Conservation (phyloP, 169 alveolate species). For the Ichthyophthirius multifiliis region DNA sequence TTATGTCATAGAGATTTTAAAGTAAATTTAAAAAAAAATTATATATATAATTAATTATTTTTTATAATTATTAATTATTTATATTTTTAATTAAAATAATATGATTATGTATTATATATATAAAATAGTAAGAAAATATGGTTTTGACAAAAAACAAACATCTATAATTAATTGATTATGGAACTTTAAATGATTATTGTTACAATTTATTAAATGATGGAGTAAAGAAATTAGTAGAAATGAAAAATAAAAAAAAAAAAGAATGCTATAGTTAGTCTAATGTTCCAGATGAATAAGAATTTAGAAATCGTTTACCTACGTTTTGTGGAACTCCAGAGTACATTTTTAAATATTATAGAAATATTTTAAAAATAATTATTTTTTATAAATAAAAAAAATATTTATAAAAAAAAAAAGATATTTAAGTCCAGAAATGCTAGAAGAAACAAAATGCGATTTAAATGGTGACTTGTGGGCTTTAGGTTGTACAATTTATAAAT, state of each 20-base stretch:
- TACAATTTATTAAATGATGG: neutral
- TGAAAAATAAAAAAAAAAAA: neutral
- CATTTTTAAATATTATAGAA: conserved; percentile 35
- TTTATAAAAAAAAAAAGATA: conserved; percentile 18
- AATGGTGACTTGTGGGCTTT: conserved; percentile 75
- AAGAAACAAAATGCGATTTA: conserved; percentile 47
- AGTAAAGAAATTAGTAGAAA: neutral
- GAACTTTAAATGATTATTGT: conserved; percentile 1
- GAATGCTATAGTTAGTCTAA: no score
- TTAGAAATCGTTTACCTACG: conserved; percentile 13
- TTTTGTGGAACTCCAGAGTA: conserved; percentile 27
- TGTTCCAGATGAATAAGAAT: neutral
- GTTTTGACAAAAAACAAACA: conserved; percentile 5
- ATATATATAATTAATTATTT: neutral
- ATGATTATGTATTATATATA: neutral
- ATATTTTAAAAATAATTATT: conserved; percentile 35
- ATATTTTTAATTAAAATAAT: no score
- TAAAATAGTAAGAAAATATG: conserved; percentile 7
- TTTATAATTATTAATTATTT: no score
- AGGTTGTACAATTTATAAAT: conserved; percentile 67
- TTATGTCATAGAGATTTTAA: conserved; percentile 77
- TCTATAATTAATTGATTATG: conserved; percentile 15
- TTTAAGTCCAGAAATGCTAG: conserved; percentile 61
- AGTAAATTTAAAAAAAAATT: conserved; percentile 42
- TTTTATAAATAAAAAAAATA: no score